Base-by-base conservation (phyloP, 2,329 filamentous ascomycete species). In the Cordyceps fumosorosea region DNA sequence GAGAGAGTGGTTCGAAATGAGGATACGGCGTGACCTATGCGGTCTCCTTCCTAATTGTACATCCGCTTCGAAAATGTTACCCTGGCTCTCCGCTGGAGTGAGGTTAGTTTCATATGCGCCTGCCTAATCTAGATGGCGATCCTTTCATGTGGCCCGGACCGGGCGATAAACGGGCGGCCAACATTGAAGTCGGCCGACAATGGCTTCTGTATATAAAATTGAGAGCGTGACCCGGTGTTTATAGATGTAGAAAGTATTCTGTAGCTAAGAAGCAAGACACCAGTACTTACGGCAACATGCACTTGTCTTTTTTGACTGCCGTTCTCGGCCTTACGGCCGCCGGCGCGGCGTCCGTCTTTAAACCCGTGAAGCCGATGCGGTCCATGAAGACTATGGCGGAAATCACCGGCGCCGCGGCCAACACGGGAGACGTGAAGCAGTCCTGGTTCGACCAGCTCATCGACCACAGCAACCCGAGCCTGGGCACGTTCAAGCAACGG, bases 401-500 rank as follows among this genome's bases (percentile, higher is more conserved):
- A 6, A 32, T n/a, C 8, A 18, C 7, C 2, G 16, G 8, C 14
- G 10, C 8, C 3, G n/a, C 42, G 10, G 6, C 37, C 10, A 29
- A 18, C 52, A 5, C 5, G 3, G n/a, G 12, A 3, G 5, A 56
- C 50, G 51, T 18, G 11, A 64, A 44, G 26, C 22, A 51, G 29
- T 68, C 63, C 47, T 67, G 64, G 50, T 86, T 85, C 63, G 69
- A 80, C 64, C 84, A 87, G 70, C 74, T 82, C 60, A 80, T 87
- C 55, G 84, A 88, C 67, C 85, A 88, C 70, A 71, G 76, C 5
- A 74, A 85, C 66, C 82, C 82, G 1, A 73, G 73, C n/a, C 71
- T 83, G 14, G 87, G 75, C 37, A 84, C 77, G 3, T 95, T 92
- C 72, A 74, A 82, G 45, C 78, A 91, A 56, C 83, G 90, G 11